Evolutionary conservation across 306 rosid species (phyloP), one percentile per base, ranked within the genome.

Genomic region (Trifolium pratense): DNA sequence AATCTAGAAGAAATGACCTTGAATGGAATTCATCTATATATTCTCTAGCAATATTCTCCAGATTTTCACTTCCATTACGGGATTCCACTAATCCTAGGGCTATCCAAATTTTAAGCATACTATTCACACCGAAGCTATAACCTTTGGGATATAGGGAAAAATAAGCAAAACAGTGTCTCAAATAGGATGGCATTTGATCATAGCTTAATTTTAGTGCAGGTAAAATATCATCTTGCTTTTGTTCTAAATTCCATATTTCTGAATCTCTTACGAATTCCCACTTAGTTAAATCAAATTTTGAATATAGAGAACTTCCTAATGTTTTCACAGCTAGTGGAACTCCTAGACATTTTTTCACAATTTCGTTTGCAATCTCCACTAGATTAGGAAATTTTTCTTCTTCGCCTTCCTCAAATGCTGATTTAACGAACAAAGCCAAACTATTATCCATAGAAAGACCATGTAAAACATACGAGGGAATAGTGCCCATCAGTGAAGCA

Each of bases 161-260:
- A 12, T 9, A 63, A 18, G 69, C 69, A 63, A 63, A 63, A 39
- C 69, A 63, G 0, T 37, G 69, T 32, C 69, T 63, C 69, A 63
- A 63, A 18, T 63, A 18, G 32, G 51, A 37, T 2, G 69, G 69
- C 69, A 63, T 18, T 37, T 63, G 10, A 37, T 65, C 70, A 40
- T 40, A 65, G 17, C 70, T 65, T 20, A 40, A 6, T 1, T 65
- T 65, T 6, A 65, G 17, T 37, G 70, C 70, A 20, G 53, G 52
- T 13, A 65, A 40, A 65, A 65, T 40, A 40, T 21, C 70, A 65
- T 7, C 7, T 65, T 40, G 2, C 53, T 65, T 40, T 2, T 39
- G 34, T 40, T 40, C 70, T 16, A 65, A 18, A 25, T 40, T 65
- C 70, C 70, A 65, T 65, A 40, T 18, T 1, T 65, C 53, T 40